A percentile compares a stretch with the other conserved stretches of the same genome.
Evolutionary conservation across 345 rosid genomes (phyloP).

Genomic region (Murraya paniculata): DNA sequence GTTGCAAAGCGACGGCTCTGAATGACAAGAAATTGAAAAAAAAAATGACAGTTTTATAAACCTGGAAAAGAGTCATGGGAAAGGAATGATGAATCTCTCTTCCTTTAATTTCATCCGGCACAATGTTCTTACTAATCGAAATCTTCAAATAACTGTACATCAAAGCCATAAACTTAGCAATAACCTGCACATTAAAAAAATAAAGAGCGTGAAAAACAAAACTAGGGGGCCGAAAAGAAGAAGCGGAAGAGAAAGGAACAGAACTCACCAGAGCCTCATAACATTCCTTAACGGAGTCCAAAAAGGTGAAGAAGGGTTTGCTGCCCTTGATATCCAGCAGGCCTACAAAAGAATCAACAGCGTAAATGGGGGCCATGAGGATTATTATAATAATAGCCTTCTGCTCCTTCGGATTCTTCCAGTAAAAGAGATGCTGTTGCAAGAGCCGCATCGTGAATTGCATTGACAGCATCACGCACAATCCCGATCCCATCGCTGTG

Average conservation of each 20-base stretch:
- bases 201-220: not conserved
- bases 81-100: constrained; percentile 88
- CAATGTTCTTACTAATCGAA: constrained; percentile 63
- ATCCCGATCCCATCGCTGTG: constrained; percentile 61
- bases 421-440: constrained; percentile 76
- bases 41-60: not conserved
- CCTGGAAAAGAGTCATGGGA: constrained; percentile 95
- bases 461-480: constrained; percentile 59
- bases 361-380: constrained; percentile 93
- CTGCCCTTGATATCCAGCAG: constrained; percentile 76
- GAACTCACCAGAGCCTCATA: constrained; percentile 86
- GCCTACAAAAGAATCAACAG: constrained; percentile 67
- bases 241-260: not conserved
- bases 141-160: constrained; percentile 85
- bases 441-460: constrained; percentile 80
- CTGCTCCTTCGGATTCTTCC: constrained; percentile 97
- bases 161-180: constrained; percentile 89
- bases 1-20: too few relatives aligned
- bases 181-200: constrained; percentile 52
- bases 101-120: constrained; percentile 88
- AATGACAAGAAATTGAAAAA: too few relatives aligned
- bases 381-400: constrained; percentile 84
- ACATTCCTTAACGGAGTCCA: constrained; percentile 90
- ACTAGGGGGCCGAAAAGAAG: accelerated
- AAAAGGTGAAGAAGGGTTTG: constrained; percentile 68